Base-by-base conservation (phyloP, 1,284 basidiomycete genomes). In the Mycena citricolor region DNA sequence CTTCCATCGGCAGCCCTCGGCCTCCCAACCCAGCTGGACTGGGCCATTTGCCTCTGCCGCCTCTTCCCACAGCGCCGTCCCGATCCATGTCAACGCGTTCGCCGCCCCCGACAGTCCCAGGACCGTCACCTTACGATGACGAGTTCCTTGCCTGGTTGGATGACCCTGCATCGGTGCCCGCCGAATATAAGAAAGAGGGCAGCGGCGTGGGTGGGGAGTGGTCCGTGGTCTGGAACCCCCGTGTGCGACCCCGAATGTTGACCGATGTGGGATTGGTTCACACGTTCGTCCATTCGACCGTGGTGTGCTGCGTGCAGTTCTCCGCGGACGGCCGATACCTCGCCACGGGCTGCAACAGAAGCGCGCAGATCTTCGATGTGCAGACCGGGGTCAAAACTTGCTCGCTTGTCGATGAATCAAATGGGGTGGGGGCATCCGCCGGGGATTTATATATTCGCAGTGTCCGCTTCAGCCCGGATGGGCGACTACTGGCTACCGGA, bases 191-290 rank as follows among this genome's bases (percentile, higher is more conserved):
- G 60, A 70, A 69, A 51, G 72, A 76, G 62, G 94, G 93, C 0
- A 70, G 73, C 26, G 97, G n/a, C n/a, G n/a, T n/a, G n/a, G n/a
- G n/a, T n/a, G n/a, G n/a, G n/a, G 92, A 98, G 65, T 99, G 95
- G 95, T 89, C 94, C 59, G 93, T 91, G 14, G 80, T 97, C 40
- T 97, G 93, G 74, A 97, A 93, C 63, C 86, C 90, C 12, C 86
- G 88, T 57, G 81, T 80, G 48, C 90, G 92, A 68, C 76, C 50
- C 19, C 39, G 47, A 10, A 75, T 85, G 37, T 76, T 81, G 47
- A 70, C 97, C 44, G 93, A 98, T 63, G 90, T 99, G n/a, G 74
- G 72, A 35, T 67, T 98, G 43, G 84, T 94, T 16, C 92, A 98
- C 64, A 97, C 90, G 1, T 71, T 99, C 24, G 82, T 85, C 60